Conservation (phyloP, 768 basidiomycete species). For the Pisolithus albus region DNA sequence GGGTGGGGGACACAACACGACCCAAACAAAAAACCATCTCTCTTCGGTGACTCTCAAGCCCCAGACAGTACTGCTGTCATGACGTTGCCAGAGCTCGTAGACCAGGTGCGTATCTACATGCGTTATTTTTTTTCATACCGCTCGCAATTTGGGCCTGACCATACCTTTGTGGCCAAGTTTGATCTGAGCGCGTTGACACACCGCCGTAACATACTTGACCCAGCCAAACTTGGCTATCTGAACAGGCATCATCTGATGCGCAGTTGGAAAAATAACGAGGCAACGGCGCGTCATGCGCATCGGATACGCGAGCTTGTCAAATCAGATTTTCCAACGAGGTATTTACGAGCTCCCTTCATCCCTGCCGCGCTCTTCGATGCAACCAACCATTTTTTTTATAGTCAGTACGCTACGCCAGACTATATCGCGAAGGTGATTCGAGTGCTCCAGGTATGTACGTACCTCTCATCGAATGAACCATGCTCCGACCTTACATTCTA, state of each 20-base stretch:
- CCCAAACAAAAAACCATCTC: slow-evolving; percentile 11
- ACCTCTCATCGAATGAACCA: neutral
- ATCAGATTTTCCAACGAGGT: slow-evolving; percentile 56
- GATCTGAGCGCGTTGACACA: slow-evolving; percentile 72
- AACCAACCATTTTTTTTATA: slow-evolving; percentile 15
- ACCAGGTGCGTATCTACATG: slow-evolving; percentile 37
- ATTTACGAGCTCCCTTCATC: neutral
- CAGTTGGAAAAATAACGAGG: slow-evolving; percentile 43
- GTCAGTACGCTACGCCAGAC: slow-evolving; percentile 43
- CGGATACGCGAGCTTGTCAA: slow-evolving; percentile 50
- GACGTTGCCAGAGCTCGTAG: slow-evolving; percentile 57
- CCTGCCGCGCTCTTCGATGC: too few species aligned
- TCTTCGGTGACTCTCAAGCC: slow-evolving; percentile 28
- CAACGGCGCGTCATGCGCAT: slow-evolving; percentile 46
- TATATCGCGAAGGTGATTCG: slow-evolving; percentile 61
- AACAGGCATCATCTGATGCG: slow-evolving; percentile 81
- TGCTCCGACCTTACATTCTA: neutral
- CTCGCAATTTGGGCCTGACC: neutral
- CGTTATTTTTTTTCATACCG: neutral
- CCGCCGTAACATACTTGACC: slow-evolving; percentile 76
- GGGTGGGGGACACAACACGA: slow-evolving; percentile 73
- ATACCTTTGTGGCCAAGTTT: slow-evolving; percentile 42
- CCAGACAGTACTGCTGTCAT: slow-evolving; percentile 63
- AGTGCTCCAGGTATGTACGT: slow-evolving; percentile 45
- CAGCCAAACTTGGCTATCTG: slow-evolving; percentile 72